Evolutionary conservation across 495 filamentous ascomycete genomes (phyloP).

Genomic region (Xylaria intraflava): DNA sequence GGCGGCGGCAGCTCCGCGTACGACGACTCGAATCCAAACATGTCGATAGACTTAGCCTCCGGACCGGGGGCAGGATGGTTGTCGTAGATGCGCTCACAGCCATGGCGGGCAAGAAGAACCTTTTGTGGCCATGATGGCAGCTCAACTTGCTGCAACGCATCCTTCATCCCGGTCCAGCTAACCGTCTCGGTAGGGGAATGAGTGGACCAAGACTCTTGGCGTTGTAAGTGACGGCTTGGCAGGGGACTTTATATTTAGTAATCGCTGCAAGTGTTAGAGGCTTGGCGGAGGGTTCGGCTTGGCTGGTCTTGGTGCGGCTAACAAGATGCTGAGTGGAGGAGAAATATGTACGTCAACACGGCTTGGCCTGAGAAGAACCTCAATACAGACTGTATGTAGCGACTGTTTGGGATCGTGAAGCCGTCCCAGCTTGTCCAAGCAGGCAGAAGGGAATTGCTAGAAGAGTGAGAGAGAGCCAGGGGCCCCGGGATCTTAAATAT

Average conservation of each 20-base stretch:
- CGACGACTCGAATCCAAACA: slow-evolving; percentile 2
- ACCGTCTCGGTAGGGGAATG: neutral
- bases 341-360: no score
- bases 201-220: neutral
- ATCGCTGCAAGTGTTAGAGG: no score
- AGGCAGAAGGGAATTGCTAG: no score
- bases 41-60: slow-evolving; percentile 1
- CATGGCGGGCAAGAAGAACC: neutral
- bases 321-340: no score
- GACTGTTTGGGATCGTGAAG: no score
- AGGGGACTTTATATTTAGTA: neutral
- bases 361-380: no score
- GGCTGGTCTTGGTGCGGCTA: neutral
- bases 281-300: no score
- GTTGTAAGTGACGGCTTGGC: slow-evolving; percentile 3
- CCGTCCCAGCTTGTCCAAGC: no score
- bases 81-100: neutral
- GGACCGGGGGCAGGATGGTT: neutral
- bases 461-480: no score
- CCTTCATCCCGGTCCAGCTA: slow-evolving; percentile 5
- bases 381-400: no score
- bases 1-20: slow-evolving; percentile 4
- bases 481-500: no score
- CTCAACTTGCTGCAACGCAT: neutral
- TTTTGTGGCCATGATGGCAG: slow-evolving; percentile 10